Evolutionary conservation across 1,284 basidiomycete species (phyloP).

Genomic region (Dichomitus squalens): DNA sequence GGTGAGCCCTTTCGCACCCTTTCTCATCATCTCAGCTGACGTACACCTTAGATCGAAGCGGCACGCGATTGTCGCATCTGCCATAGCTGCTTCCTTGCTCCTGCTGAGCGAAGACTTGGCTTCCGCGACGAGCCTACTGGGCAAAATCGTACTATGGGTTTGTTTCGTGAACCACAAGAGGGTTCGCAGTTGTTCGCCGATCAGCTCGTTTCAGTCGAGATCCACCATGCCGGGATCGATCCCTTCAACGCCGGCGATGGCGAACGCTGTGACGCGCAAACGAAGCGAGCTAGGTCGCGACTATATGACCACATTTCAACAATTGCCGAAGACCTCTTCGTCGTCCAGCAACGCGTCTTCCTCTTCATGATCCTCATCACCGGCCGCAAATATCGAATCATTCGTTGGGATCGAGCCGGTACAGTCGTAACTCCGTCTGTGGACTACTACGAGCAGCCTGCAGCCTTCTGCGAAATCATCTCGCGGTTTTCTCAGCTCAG

Average conservation of each 20-base stretch:
- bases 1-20: no score
- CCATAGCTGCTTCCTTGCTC: no score
- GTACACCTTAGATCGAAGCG: no score
- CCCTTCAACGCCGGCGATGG: background rate
- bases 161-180: no score
- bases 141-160: no score
- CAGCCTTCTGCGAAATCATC: slow-evolving; percentile 1
- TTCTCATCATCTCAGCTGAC: no score
- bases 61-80: no score
- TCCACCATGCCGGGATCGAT: background rate
- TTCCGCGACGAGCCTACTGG: no score
- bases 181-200: no score
- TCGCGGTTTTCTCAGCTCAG: background rate
- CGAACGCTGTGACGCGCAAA: background rate
- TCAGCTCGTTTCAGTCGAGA: background rate
- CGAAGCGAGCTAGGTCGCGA: no score
- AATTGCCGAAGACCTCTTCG: background rate
- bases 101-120: no score
- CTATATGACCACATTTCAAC: background rate
- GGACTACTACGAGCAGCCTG: background rate
- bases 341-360: slow-evolving; percentile 2
- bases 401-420: slow-evolving; percentile 10
- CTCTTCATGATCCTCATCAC: background rate
- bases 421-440: slow-evolving; percentile 3
- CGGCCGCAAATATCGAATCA: background rate